Base-by-base conservation (phyloP, 176 grass and related monocot genomes). In the Hsuehochloa calcarea region DNA sequence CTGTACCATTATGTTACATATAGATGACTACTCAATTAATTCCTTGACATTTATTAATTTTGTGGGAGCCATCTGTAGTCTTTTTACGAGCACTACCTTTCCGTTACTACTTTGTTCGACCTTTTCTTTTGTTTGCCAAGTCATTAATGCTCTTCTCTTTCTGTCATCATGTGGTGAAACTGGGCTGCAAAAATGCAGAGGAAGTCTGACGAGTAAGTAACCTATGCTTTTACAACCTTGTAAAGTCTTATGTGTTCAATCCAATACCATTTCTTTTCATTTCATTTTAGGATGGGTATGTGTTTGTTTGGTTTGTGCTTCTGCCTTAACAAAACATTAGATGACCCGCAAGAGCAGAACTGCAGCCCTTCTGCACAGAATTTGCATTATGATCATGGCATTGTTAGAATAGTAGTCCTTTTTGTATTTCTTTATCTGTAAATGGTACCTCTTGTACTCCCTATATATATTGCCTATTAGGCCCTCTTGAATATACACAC, bases 161-260 rank as follows among this genome's bases (percentile, higher is more conserved):
- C 54, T 92, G 63, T 76, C 22, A 82, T 82, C 66, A 81, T 79
- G 61, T 80, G 60, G 45, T 71, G 75, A 68, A 88, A 89, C 16
- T 66, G 39, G 64, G 74, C 54, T 87, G 56, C 79, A 87, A 82
- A 75, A 78, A 60, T 91, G 58, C 91, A 98, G 96, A 95, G 87
- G 93, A 98, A 94, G 84, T 90, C 96, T 75, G 96, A 98, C 60
- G 96, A 98, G 96, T 98, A 98, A 95, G 96, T 95, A 73, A 49
- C 65, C 60, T 87, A 55, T 84, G 39, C 56, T 84, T 37, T 85
- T 68, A 60, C 43, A 70, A 63, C 40, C 40, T 91, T 51, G 58
- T 65, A 47, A 80, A 70, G 22, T 71, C 45, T 49, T 51, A 25
- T 43, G 10, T 84, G 29, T 82, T 51, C 27, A 86, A 14, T 59